Conservation (phyloP, 2,329 filamentous ascomycete genomes). For the Cercospora sp. region DNA sequence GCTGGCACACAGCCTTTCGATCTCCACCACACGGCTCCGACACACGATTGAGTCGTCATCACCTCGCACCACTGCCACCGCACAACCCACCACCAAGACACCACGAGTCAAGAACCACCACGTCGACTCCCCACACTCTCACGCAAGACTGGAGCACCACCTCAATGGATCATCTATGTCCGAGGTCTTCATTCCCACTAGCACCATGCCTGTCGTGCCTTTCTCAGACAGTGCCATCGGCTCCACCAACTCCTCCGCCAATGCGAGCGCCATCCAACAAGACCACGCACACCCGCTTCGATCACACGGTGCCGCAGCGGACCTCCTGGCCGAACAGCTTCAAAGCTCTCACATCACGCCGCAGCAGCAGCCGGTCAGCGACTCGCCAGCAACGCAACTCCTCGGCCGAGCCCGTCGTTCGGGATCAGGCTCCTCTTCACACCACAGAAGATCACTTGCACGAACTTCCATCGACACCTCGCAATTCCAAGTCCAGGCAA, state of each 20-base stretch:
- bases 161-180: slow-evolving; percentile 38
- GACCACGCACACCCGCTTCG: slow-evolving; percentile 24
- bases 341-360: background rate
- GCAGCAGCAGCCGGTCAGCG: slow-evolving; percentile 4
- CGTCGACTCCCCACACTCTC: slow-evolving; percentile 8
- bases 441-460: slow-evolving; percentile 9
- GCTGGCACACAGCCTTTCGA: background rate
- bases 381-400: slow-evolving; percentile 11
- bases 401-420: slow-evolving; percentile 16
- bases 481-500: slow-evolving; percentile 8
- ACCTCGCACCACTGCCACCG: background rate
- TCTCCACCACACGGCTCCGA: background rate
- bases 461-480: slow-evolving; percentile 19
- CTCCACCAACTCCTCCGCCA: slow-evolving; percentile 10
- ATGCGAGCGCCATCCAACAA: slow-evolving; percentile 4
- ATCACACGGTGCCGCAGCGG: slow-evolving; percentile 24
- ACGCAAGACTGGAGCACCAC: background rate
- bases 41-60: background rate
- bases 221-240: slow-evolving; percentile 24
- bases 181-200: slow-evolving; percentile 32
- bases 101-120: slow-evolving; percentile 7
- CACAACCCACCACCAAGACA: background rate
- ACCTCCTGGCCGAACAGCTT: slow-evolving; percentile 24
- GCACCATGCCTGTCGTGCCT: slow-evolving; percentile 38
- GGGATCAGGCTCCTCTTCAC: slow-evolving; percentile 2